Conservation (phyloP, 805 yeast species). For the Wickerhamiella cacticola region DNA sequence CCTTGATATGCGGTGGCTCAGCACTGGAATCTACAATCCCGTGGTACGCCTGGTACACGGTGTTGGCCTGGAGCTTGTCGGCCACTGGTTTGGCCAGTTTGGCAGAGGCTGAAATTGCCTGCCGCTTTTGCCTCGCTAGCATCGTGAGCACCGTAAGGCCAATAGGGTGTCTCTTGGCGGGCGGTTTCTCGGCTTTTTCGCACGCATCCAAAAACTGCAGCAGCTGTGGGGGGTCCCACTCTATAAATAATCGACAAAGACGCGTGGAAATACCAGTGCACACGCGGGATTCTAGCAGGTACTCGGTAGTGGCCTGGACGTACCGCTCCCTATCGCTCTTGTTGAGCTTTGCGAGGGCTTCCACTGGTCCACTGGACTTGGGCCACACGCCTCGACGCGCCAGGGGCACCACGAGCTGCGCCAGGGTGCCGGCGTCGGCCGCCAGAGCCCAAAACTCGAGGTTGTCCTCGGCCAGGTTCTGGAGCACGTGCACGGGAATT, state of each 20-base stretch:
- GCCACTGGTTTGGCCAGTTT: not conserved
- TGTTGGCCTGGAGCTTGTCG: not conserved
- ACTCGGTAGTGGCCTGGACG: conserved; percentile 1
- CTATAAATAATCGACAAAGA: not conserved
- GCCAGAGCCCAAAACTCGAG: not conserved
- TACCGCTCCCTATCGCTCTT: not conserved
- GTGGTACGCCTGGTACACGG: not conserved
- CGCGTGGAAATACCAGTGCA: not conserved
- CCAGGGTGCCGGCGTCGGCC: not conserved
- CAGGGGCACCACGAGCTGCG: not conserved
- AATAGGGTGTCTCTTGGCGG: not conserved
- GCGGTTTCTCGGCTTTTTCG: not conserved
- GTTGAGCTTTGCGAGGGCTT: not conserved
- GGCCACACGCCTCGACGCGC: conserved; percentile 1
- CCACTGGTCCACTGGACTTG: not conserved
- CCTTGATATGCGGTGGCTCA: not conserved
- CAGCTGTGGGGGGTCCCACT: not conserved
- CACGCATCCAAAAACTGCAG: not conserved
- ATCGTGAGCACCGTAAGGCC: not conserved
- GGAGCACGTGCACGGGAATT: not conserved
- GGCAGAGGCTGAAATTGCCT: too few relatives aligned
- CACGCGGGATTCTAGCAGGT: not conserved
- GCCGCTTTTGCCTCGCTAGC: not conserved
- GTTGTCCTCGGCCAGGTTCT: not conserved
- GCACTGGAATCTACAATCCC: not conserved